Base-by-base conservation (phyloP, 352 stramenopile genomes). In the Globisporangium nagaii region DNA sequence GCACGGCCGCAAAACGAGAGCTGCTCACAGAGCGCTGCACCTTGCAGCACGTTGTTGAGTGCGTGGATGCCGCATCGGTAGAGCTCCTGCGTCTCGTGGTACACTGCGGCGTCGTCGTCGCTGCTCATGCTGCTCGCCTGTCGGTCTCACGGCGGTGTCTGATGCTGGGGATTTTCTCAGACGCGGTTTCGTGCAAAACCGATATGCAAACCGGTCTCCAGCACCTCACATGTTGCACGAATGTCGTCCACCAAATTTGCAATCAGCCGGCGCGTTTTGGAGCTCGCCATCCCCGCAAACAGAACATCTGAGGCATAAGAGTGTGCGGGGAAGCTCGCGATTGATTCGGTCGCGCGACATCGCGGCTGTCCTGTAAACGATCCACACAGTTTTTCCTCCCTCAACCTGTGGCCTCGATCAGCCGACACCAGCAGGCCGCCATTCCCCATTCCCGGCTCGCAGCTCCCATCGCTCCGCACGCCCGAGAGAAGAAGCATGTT, bases 11-110 rank as follows among this genome's bases (percentile, higher is more conserved):
- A 42, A 8, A 44, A 49, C 24, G 1, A 49, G 15, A 34, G 31
- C 32, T 12, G 35, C 17, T 20, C 17, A 10, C 15, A 42, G 11
- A 22, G 13, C 4, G n/a, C 9, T 49, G 11, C 53, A 86, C 80
- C 73, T 66, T 91, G 83, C 2, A 93, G 64, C 22, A 81, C 60
- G 60, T 90, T 92, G 66, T 94, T 94, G 44, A 91, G 65, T 42
- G 84, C 81, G 55, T 93, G 84, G 44, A 93, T 69, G 12, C 79
- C 84, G 53, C 84, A 93, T 53, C 80, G 77, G 43, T 85, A 79
- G 37, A 89, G 71, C 65, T 70, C 66, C 64, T 93, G 84, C 24
- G 52, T 66, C 60, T 93, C 84, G 35, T 93, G 84, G 49, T 88
- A 92, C 19, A 92, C 40, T 12, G 22, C 4, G 2, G 35, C 35